Base-by-base conservation (phyloP, 495 filamentous ascomycete genomes). In the Annulohypoxylon nitens region DNA sequence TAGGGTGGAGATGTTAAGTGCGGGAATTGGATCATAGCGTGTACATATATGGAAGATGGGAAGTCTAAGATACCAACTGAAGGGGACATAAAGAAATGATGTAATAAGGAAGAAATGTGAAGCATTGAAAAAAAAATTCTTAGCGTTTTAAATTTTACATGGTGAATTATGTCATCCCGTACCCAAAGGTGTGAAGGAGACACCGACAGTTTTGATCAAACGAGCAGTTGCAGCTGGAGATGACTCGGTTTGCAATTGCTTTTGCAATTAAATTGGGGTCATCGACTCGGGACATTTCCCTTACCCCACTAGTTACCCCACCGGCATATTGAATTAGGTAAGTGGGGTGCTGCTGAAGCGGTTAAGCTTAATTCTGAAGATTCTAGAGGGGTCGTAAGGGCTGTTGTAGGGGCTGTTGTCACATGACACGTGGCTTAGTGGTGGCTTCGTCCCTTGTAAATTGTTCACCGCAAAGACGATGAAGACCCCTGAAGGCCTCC, bases 31-130 rank as follows among this genome's bases (percentile, higher is more conserved):
- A 43, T 30, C 23, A 47, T 66, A 37, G 37, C 37, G 47, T 70
- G 57, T 68, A 73, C 12, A 61, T 69, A 73, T 37, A 69, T 55
- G 47, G 6, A 61, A 50, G 55, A 69, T 69, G 30, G 30, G 30
- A 30, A 30, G 30, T 30, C 30, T 30, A 30, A 30, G 30, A 30
- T 30, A 30, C 30, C 30, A 30, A 30, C 30, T 30, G 30, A 30
- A 30, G 5, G 30, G 30, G 30, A 6, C 12, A 43, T 43, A n/a
- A 14, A 11, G 10, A 43, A 14, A 43, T 14, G 39, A 43, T 43
- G 11, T 43, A 43, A 43, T 4, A n/a, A 4, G 12, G 0, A 43
- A 14, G 12, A n/a, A 14, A 14, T n/a, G 14, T 43, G 47, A 33
- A 23, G 20, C 37, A 36, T 10, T 20, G 3, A 20, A 47, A 16